A percentile compares a stretch with the other conserved stretches of the same genome.
These are phyloP conservation scores for Pyrenochaeta sp. DNA, from an alignment of 2,329 filamentous ascomycete species.

Conservation along the genomic window DNA sequence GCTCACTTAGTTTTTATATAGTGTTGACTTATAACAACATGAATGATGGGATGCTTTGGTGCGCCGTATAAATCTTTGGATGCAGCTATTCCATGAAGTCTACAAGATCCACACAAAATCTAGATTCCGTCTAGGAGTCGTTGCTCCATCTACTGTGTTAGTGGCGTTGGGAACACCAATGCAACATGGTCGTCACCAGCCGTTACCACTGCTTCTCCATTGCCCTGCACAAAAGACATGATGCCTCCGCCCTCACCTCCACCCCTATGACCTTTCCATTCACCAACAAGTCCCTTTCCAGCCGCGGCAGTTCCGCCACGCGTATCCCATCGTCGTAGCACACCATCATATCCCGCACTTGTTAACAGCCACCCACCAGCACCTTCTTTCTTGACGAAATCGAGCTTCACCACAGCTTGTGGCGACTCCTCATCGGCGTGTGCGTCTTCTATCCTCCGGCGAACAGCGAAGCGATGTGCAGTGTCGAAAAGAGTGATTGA, in stretches of 20 bases:
- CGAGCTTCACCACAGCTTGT: conserved; percentile 90
- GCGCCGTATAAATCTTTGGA: too few species aligned
- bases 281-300: conserved; percentile 75
- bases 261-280: conserved; percentile 90
- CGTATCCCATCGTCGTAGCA: conserved; percentile 87
- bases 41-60: too few species aligned
- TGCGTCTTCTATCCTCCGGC: conserved; percentile 80
- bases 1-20: too few species aligned
- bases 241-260: conserved; percentile 88
- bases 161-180: conserved; percentile 36
- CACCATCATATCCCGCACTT: conserved; percentile 90
- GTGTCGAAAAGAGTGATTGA: conserved; percentile 87
- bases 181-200: conserved; percentile 79
- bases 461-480: conserved; percentile 84
- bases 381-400: conserved; percentile 71
- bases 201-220: conserved; percentile 80
- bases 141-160: conserved; percentile 11
- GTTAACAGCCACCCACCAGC: conserved; percentile 75
- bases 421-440: conserved; percentile 77
- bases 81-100: too few species aligned
- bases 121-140: not conserved
- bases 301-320: conserved; percentile 72
- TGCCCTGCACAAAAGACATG: conserved; percentile 84
- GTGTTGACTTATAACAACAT: too few species aligned
- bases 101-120: too few species aligned